phyloP scores from a whole-genome alignment of 2,329 filamentous ascomycete genomes.

The Dactylellina leptospora region DNA sequence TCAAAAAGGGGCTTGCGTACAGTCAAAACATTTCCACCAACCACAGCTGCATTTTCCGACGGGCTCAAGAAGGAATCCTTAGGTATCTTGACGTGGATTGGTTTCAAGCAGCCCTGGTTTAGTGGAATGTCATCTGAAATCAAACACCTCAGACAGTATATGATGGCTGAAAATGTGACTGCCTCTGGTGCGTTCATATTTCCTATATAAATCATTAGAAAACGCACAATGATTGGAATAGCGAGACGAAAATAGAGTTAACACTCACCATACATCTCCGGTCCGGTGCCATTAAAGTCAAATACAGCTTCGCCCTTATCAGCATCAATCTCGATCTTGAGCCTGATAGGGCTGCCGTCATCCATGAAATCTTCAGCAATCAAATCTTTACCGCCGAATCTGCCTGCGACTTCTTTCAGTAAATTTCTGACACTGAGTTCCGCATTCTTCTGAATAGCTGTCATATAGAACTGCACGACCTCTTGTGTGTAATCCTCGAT shows the following conservation, averaged over 20 bases:
- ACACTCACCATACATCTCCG: conserved; percentile 74
- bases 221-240: background rate
- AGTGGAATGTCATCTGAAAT: conserved; percentile 84
- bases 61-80: conserved; percentile 77
- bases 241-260: conserved; percentile 10
- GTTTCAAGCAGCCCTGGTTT: conserved; percentile 83
- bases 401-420: conserved; percentile 74
- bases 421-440: conserved; percentile 78
- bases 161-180: conserved; percentile 83
- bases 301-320: conserved; percentile 79
- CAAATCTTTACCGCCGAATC: conserved; percentile 75
- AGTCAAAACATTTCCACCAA: conserved; percentile 83
- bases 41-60: conserved; percentile 78
- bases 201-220: conserved; percentile 59
- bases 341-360: conserved; percentile 78
- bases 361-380: conserved; percentile 85
- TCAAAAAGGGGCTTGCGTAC: conserved; percentile 55
- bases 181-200: conserved; percentile 84
- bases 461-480: conserved; percentile 85
- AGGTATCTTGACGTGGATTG: conserved; percentile 78
- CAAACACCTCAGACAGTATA: conserved; percentile 82
- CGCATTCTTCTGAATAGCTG: conserved; percentile 80
- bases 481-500: conserved; percentile 81
- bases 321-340: conserved; percentile 78
- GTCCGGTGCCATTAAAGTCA: conserved; percentile 79